These are phyloP conservation scores for Alternaria novae-zelandiae DNA, from an alignment of 2,329 filamentous ascomycete genomes.

Conservation along the genomic window DNA sequence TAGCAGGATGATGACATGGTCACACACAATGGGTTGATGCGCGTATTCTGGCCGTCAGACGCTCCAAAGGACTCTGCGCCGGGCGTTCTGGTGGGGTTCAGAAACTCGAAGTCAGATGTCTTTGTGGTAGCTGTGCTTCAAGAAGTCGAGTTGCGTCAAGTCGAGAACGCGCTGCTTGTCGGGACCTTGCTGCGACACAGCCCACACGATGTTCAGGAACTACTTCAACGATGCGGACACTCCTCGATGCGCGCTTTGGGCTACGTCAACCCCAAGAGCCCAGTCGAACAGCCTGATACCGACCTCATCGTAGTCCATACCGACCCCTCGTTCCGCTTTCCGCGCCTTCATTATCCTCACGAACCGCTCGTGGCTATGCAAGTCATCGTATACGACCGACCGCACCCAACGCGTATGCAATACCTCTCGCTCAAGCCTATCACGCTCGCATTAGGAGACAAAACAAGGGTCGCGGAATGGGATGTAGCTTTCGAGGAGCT, in stretches of 20 bases:
- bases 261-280: slow-evolving; percentile 70
- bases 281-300: slow-evolving; percentile 63
- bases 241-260: slow-evolving; percentile 85
- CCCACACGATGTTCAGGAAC: slow-evolving; percentile 77
- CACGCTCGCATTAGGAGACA: slow-evolving; percentile 76
- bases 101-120: slow-evolving; percentile 88
- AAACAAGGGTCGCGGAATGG: slow-evolving; percentile 55
- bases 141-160: slow-evolving; percentile 74
- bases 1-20: slow-evolving; percentile 67
- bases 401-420: slow-evolving; percentile 87
- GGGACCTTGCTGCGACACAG: slow-evolving; percentile 84
- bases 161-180: slow-evolving; percentile 85
- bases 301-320: slow-evolving; percentile 71
- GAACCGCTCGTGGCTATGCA: slow-evolving; percentile 77
- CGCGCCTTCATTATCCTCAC: slow-evolving; percentile 72
- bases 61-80: slow-evolving; percentile 73
- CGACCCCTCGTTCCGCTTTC: slow-evolving; percentile 61
- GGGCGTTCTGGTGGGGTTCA: slow-evolving; percentile 93
- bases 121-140: slow-evolving; percentile 90
- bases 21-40: slow-evolving; percentile 83
- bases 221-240: slow-evolving; percentile 85
- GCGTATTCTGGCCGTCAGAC: slow-evolving; percentile 97
- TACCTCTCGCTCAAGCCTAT: slow-evolving; percentile 94
- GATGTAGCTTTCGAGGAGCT: slow-evolving; percentile 57
- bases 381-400: slow-evolving; percentile 86